Base-by-base conservation (phyloP, 805 yeast species). In the Kregervanrija delftensis region DNA sequence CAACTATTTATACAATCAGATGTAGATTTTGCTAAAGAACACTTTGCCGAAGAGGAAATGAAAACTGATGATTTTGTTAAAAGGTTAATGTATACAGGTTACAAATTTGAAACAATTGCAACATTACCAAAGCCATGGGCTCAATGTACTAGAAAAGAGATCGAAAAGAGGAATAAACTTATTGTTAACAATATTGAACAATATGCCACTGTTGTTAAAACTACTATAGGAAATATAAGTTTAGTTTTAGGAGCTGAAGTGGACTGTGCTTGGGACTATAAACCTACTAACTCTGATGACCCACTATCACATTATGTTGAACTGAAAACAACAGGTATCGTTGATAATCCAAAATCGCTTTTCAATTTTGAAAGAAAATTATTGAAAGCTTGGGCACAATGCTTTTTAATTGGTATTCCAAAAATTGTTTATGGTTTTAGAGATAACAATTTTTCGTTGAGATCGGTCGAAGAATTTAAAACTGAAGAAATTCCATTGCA, bases 311-410 rank as follows among this genome's bases (percentile, higher is more conserved):
- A 87, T 62, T 93, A 93, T 59, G 82, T 83, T 8, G 97, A 93
- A 61, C 68, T 93, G 51, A 91, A 90, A 58, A 86, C 96, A 1
- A 66, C 83, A 2, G 68, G 74, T 37, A 67, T 72, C 5, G 71
- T 91, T 0, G 69, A 67, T 16, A 69, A 75, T 14, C 77, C 79
- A 5, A 69, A 73, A 12, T 82, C 82, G 34, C 79, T 83, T 12
- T 70, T 70, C 34, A 72, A 60, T 14, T 88, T 91, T 58, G 96
- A 91, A 58, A 73, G 72, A 44, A 89, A 88, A 63, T 66, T 93
- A 38, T 77, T 83, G 59, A 76, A 71, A 49, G 74, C 95, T 0
- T 93, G 99, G 99, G 87, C 95, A 2, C 98, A 89, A 66, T 84
- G 96, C 50, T 93, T 89, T 61, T 68, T 93, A 16, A 71, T 87